Evolutionary conservation across 192 early-diverging fungal species (phyloP), one percentile per base, ranked within the genome.

Genomic region (Coemansia asiatica): DNA sequence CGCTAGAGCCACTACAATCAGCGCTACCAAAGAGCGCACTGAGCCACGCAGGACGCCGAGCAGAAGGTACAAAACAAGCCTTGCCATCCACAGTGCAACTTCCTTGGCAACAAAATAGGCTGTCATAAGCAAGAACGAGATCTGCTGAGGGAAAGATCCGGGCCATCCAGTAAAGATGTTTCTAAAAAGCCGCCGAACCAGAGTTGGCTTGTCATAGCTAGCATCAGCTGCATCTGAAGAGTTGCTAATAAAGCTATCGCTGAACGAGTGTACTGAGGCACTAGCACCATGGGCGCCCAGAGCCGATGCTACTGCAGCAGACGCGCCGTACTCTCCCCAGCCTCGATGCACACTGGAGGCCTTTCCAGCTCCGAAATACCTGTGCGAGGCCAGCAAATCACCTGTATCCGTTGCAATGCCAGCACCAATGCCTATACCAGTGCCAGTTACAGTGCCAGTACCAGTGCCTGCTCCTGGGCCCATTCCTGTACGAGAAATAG

Each of bases 41-140:
- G 75, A 48, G 31, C 73, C 71, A 38, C 79, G 70, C 26, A 71
- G 23, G 5, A 64, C 69, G 21, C 63, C 66, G 61, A 71, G 73
- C 4, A 76, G 23, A 2, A 68, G 71, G 16, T 68, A 60, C 25
- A 76, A 31, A 18, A 77, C 40, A 61, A 76, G n/a, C 28, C 61
- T 58, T 12, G 69, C 67, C 26, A 77, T 46, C 35, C 72, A 54
- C 1, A 65, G 25, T 15, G 58, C 61, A 16, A 66, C 56, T 58
- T 82, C 79, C 66, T 82, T 82, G 68, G 76, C 28, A 50, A 77
- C n/a, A 54, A 77, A 82, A 68, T 76, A 82, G 50, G 71, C n/a
- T 54, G 76, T 74, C 33, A 82, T 70, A 35, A 82, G 76, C 12
- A 73, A 62, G 59, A 82, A 82, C 18, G 75, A 74, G 57, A 71